Base-by-base conservation (phyloP, 495 filamentous ascomycete species). In the Glonium stellatum region DNA sequence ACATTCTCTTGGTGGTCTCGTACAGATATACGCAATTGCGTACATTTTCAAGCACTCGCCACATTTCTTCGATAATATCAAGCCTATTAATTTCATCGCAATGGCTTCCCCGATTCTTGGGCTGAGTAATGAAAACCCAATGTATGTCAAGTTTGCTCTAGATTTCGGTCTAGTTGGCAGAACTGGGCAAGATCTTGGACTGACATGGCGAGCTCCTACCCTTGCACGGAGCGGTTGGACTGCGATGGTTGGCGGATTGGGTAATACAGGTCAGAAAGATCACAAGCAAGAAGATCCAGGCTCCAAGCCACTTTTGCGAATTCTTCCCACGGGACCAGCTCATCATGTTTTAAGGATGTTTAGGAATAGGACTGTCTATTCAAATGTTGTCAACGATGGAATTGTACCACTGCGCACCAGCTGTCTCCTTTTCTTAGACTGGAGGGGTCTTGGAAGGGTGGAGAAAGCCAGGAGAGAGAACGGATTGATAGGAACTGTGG, bases 31-130 rank as follows among this genome's bases (percentile, higher is more conserved):
- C 72, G 93, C 93, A 1, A 87, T 98, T 51, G 93, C 92, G 37
- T 98, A 97, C 73, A 97, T 98, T 31, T 87, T 95, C 60, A 97
- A 97, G 67, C 89, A 98, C 67, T 92, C 88, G 1, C 95, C 93
- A 0, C 76, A 83, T 22, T 97, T 98, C 70, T 98, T 97, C 65
- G 82, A 90, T 27, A 75, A 83, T 1, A 95, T 96, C 62, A 83
- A 82, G 63, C 93, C 95, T 0, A 79, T 97, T 70, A 97, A 96
- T 67, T 98, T 98, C 67, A 87, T 98, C 58, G 78, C 88, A n/a
- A 73, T 98, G 54, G 92, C 93, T 25, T 85, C 90, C 5, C 93
- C 93, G 0, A 90, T 97, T 61, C 75, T 98, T 4, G 93, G 93
- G 0, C 80, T 98, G 49, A 97, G 92, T 72, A 95, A 98, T 69